phyloP scores from a whole-genome alignment of 805 yeast genomes.

The Suhomyces pyralidae region DNA sequence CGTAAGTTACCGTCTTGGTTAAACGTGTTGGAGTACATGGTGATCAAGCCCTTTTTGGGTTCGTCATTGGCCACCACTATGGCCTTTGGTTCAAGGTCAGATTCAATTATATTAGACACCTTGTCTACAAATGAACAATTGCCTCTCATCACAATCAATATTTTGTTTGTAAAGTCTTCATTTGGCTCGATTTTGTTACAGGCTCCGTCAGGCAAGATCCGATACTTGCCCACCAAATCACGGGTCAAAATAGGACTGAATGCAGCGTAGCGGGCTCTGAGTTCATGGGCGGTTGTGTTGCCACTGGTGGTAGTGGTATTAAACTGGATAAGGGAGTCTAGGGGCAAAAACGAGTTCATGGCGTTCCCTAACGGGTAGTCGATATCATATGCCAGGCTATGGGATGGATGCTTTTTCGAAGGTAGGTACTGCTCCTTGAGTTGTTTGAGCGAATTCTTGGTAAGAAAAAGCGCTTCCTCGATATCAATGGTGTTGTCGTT shows the following conservation, averaged over 20 bases:
- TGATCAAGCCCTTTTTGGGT: conserved; percentile 44
- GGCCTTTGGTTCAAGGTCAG: conserved; percentile 38
- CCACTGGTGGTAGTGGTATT: conserved; percentile 19
- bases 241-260: conserved; percentile 35
- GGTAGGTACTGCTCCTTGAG: conserved; percentile 15
- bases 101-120: conserved; percentile 41
- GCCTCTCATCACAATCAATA: conserved; percentile 26
- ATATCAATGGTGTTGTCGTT: conserved; percentile 11
- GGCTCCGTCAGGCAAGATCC: conserved; percentile 26
- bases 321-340: conserved; percentile 33
- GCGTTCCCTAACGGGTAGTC: conserved; percentile 35
- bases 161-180: conserved; percentile 20
- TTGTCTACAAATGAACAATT: conserved; percentile 48
- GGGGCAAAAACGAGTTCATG: conserved; percentile 41
- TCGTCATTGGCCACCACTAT: conserved; percentile 58
- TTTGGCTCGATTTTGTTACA: conserved; percentile 19
- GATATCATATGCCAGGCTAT: conserved; percentile 4
- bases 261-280: conserved; percentile 39
- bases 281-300: conserved; percentile 15
- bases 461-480: conserved; percentile 24
- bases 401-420: background rate
- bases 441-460: conserved; percentile 24
- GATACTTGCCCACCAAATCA: conserved; percentile 22
- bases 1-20: conserved; percentile 35
- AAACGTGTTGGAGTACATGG: conserved; percentile 51